Base-by-base conservation (phyloP, 768 basidiomycete genomes). In the Podaxis mareebaensis region DNA sequence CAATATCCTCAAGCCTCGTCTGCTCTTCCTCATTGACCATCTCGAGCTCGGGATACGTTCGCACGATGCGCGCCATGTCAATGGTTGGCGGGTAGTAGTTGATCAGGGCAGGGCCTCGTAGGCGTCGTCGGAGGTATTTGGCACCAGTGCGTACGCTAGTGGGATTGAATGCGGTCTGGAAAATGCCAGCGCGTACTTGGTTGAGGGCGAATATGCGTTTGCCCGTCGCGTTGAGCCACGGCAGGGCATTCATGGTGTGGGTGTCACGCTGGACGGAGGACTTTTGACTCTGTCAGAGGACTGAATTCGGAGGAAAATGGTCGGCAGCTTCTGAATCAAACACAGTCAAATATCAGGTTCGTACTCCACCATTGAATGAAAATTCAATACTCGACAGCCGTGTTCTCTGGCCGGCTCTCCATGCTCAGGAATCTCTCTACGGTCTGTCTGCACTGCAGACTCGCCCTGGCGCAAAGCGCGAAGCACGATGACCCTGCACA, bases 111-210 rank as follows among this genome's bases (percentile, higher is more conserved):
- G 94, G 94, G 0, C 96, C 96, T 0, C 89, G 86, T 39, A 98
- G 85, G 17, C 90, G 83, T 13, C 84, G 81, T 20, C 90, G 87
- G 52, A 98, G 86, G 78, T 96, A 95, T 78, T 98, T 98, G 28
- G 94, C 90, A 17, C 96, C 96, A 0, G 92, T 95, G 17, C 96
- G 88, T 13, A 86, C 72, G 28, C 84, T 85, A 2, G 83, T 83
- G 0, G 96, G 96, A 76, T 98, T 98, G 77, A 91, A 94, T 3
- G 90, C 80, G 8, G 93, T 96, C 71, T 94, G 86, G 71, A 98
- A 96, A 58, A 98, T 85, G 46, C 80, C 72, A 72, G 86, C 89
- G 49, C 88, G 89, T 4, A 91, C 78, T 54, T 84, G 82, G 1
- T 75, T 82, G 65, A 95, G 79, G n/a, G 83, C 78, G 13, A 79